Evolutionary conservation across 179 eudicot genomes (phyloP).

Genomic region (Sideroxylon spinosum): DNA sequence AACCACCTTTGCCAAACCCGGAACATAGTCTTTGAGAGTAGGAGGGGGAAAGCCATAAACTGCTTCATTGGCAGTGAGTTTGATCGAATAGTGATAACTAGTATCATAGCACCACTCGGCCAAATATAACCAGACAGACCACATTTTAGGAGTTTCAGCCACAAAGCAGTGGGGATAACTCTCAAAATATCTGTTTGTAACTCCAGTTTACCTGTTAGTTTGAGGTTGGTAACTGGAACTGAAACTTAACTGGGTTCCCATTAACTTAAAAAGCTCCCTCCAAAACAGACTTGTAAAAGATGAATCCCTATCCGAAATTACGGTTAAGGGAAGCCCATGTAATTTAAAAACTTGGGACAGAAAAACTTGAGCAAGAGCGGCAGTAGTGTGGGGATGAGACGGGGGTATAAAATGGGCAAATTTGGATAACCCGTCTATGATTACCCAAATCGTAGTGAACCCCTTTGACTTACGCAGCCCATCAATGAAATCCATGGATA

Average conservation of each 20-base stretch:
- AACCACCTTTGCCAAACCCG: too few relatives aligned
- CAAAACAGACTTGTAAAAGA: background rate
- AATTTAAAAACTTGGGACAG: background rate
- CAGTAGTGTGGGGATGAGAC: background rate
- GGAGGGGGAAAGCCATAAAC: background rate
- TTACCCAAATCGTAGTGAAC: background rate
- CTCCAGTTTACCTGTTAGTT: background rate
- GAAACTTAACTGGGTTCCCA: background rate
- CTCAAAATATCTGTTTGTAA: background rate
- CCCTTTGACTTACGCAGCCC: background rate
- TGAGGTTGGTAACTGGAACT: background rate
- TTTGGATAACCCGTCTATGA: background rate
- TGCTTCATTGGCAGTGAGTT: background rate
- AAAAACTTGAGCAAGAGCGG: background rate
- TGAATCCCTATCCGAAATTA: background rate
- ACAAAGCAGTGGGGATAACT: background rate
- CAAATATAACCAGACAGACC: background rate
- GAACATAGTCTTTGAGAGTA: background rate
- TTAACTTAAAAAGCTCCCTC: background rate
- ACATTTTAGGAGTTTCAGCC: background rate
- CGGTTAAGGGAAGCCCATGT: background rate
- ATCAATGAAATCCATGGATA: background rate
- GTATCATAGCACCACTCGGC: conserved; percentile 12
- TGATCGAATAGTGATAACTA: too few relatives aligned
- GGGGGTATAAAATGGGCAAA: background rate